Conservation (phyloP, 2,329 filamentous ascomycete species). For the Colletotrichum sidae region DNA sequence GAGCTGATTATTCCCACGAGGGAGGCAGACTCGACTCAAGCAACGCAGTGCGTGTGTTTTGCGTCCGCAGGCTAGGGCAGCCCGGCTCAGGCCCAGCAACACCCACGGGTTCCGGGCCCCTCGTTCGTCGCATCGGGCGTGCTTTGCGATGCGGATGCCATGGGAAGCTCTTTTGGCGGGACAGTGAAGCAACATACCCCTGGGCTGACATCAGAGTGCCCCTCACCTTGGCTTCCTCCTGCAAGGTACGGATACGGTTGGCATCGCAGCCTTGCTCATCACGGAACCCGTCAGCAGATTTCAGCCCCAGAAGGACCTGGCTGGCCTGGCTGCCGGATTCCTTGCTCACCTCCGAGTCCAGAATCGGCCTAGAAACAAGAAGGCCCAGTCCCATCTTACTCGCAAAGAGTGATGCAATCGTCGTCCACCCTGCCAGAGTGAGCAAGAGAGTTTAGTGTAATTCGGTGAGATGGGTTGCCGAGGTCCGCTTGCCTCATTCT, state of each 20-base stretch:
- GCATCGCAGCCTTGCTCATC: constrained; percentile 25
- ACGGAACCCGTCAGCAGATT: constrained; percentile 26
- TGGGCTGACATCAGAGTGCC: constrained; percentile 21
- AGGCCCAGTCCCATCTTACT: neutral
- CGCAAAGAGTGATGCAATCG: neutral
- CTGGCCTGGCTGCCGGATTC: neutral
- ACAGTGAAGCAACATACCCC: constrained; percentile 6
- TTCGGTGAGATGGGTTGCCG: neutral
- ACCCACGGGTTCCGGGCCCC: constrained; percentile 23
- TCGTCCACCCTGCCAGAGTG: neutral
- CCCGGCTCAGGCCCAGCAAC: constrained; percentile 15
- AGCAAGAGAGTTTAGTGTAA: too few species aligned
- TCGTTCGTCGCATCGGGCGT: too few species aligned
- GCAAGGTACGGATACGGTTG: neutral
- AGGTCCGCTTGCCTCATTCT: constrained; percentile 24
- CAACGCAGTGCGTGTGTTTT: too few species aligned
- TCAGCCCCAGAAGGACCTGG: neutral
- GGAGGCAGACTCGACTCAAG: too few species aligned
- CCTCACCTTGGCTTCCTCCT: neutral
- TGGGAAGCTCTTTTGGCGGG: neutral
- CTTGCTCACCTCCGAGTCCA: neutral
- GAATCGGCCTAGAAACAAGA: neutral
- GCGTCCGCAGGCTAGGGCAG: neutral
- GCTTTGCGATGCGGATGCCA: too few species aligned
- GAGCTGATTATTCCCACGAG: too few species aligned